phyloP scores from a whole-genome alignment of 75 land plant species.

The Cunninghamia lanceolata region DNA sequence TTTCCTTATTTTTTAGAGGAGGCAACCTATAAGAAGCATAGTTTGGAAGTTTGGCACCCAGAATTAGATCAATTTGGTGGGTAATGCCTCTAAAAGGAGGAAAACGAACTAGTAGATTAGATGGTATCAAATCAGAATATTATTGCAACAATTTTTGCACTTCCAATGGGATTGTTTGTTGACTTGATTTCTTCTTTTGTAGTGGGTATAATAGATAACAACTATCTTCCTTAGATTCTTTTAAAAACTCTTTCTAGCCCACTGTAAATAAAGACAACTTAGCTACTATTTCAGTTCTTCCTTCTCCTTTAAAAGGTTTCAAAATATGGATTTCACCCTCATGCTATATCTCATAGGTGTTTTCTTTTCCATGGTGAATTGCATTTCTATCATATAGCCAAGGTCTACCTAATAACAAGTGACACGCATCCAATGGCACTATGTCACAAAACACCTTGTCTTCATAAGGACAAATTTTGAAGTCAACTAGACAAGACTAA shows the following conservation, averaged over 20 bases:
- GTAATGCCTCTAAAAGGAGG: no score
- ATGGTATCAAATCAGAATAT: background rate
- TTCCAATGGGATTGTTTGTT: background rate
- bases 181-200: background rate
- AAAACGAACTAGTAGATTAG: background rate
- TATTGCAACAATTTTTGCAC: background rate
- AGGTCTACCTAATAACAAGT: background rate
- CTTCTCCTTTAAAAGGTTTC: slow-evolving; percentile 1
- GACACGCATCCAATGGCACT: background rate
- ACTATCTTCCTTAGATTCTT: background rate
- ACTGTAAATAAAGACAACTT: background rate
- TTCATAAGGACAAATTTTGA: slow-evolving; percentile 4
- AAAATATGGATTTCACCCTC: background rate
- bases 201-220: background rate
- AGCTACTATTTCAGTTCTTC: background rate
- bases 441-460: background rate
- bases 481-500: background rate
- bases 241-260: background rate
- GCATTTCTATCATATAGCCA: background rate
- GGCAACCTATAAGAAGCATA: no score
- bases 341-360: background rate
- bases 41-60: no score
- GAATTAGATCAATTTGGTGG: no score
- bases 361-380: background rate
- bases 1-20: no score